Base-by-base conservation (phyloP, 2,329 filamentous ascomycete genomes). In the Fusarium algeriense region DNA sequence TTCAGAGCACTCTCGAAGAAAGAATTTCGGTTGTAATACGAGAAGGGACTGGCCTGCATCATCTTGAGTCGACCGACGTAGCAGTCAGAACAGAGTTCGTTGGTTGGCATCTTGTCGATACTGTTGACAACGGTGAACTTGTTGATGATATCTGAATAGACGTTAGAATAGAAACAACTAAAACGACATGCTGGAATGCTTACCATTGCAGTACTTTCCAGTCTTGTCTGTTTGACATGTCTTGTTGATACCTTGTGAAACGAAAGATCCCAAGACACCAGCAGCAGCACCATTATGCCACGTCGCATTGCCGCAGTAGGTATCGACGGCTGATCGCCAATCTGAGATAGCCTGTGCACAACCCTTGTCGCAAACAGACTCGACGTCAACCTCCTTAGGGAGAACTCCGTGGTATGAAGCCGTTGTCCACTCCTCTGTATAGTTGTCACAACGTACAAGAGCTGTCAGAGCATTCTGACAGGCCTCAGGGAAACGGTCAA, bases 171-270 rank as follows among this genome's bases (percentile, higher is more conserved):
- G 19, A 32, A 38, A n/a, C 14, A 45, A 5, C 6, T 15, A 23
- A 3, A 12, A 11, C 4, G 6, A 35, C 15, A 20, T 41, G 10
- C 7, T 46, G 3, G 55, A n/a, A n/a, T n/a, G n/a, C 50, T 67
- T 53, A 71, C 69, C 66, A 19, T 67, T 69, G 43, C 66, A 71
- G 43, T 67, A 64, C 12, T 52, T 60, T 12, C 66, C 66, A 35
- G 58, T 49, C 66, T 45, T 54, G 9, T 69, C 49, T 0, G 8
- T 64, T 14, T 69, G 62, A 10, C 59, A 71, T 17, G 62, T 67
- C 28, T 71, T 58, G 32, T 64, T 69, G 19, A 63, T 54, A 23
- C 62, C 66, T 0, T 69, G 32, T 4, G 58, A 67, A 7, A 71
- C n/a, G 9, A 60, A 69, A 3, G 30, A 54, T 1, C 61, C 55